These are phyloP conservation scores for Neurospora pannonica DNA, from an alignment of 495 filamentous ascomycete species.

Conservation along the genomic window DNA sequence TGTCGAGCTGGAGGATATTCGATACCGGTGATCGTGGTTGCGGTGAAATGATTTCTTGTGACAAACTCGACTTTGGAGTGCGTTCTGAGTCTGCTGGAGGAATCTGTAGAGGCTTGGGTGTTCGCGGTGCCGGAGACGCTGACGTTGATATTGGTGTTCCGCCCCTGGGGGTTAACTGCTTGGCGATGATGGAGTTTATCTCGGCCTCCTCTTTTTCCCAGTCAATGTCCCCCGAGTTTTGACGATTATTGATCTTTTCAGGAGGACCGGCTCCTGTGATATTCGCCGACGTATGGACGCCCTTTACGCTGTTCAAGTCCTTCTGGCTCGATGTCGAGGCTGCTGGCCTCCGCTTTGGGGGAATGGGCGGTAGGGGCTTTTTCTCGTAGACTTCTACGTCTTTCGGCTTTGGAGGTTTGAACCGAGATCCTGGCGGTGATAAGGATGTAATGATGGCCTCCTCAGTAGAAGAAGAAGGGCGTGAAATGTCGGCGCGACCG, in stretches of 20 bases:
- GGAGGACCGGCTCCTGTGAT: conserved; percentile 1
- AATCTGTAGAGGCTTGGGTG: background rate
- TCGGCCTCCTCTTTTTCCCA: conserved; percentile 8
- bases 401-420: conserved; percentile 6
- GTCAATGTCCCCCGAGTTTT: background rate
- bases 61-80: background rate
- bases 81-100: background rate
- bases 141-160: background rate
- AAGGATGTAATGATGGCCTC: background rate
- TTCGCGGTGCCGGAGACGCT: background rate
- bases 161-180: background rate
- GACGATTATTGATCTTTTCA: background rate
- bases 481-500: background rate
- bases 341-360: conserved; percentile 6
- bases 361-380: conserved; percentile 16
- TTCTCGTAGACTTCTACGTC: conserved; percentile 13
- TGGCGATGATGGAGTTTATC: conserved; percentile 5
- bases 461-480: background rate
- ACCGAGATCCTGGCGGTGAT: background rate
- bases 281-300: conserved; percentile 7
- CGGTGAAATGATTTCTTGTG: conserved; percentile 1
- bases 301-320: conserved; percentile 8
- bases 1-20: conserved; percentile 7
- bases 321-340: conserved; percentile 14
- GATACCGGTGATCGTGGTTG: conserved; percentile 4